A percentile compares a stretch with the other conserved stretches of the same genome.
These are phyloP conservation scores for Mortierella sp. DNA, from an alignment of 371 early-diverging fungal genomes.

Conservation along the genomic window DNA sequence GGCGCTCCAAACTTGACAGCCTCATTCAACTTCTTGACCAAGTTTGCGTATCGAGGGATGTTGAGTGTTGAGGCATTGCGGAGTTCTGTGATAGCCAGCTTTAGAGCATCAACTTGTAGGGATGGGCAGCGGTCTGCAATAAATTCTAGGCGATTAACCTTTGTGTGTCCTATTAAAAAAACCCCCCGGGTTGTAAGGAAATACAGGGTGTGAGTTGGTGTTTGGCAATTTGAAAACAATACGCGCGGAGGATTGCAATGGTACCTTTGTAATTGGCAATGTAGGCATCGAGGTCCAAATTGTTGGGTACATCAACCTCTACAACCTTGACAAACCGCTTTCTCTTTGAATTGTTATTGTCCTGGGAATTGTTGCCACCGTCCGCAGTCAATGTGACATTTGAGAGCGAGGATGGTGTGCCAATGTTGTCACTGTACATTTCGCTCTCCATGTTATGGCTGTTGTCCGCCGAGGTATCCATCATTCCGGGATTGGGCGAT, in stretches of 20 bases:
- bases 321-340: conserved; percentile 57
- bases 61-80: conserved; percentile 64
- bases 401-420: conserved; percentile 44
- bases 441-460: conserved; percentile 33
- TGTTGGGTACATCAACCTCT: conserved; percentile 61
- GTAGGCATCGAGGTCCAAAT: conserved; percentile 79
- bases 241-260: neutral
- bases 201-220: neutral
- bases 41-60: conserved; percentile 61
- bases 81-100: conserved; percentile 72
- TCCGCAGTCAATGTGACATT: conserved; percentile 49
- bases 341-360: conserved; percentile 53
- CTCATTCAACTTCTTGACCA: conserved; percentile 67
- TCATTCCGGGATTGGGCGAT: conserved; percentile 42
- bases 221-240: neutral
- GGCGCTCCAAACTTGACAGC: conserved; percentile 54
- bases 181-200: neutral
- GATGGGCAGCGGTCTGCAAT: conserved; percentile 81
- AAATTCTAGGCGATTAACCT: conserved; percentile 78
- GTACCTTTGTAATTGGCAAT: conserved; percentile 78
- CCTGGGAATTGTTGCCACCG: conserved; percentile 22
- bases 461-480: conserved; percentile 31
- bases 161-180: conserved; percentile 69
- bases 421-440: conserved; percentile 27
- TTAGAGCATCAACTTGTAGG: conserved; percentile 76